Evolutionary conservation across 306 rosid genomes (phyloP), one percentile per base, ranked within the genome.

Genomic region (Oemleria cerasiformis): DNA sequence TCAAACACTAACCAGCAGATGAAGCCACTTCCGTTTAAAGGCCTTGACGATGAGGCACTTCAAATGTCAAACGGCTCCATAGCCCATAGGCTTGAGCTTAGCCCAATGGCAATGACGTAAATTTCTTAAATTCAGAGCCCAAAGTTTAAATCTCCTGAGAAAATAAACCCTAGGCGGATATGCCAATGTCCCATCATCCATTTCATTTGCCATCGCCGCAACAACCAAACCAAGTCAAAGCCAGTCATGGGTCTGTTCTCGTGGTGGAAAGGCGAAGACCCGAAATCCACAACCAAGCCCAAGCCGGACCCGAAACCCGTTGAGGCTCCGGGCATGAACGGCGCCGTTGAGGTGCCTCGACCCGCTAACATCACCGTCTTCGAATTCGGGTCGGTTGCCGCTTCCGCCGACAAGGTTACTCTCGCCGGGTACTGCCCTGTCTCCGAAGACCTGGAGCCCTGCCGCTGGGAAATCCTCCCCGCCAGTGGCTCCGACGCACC

Each of bases 401-500:
- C 90, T 5, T 75, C 96, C 0, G 76, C 76, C 59, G 98, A 94
- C 74, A 89, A 79, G 80, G 97, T 94, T 58, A 91, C 97, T 0
- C 91, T 94, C 20, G 90, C 96, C 16, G 98, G 98, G 2, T 88
- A 80, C 70, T 94, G 98, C 76, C 91, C 98, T 9, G 97, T 94
- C 73, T 91, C 98, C 63, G 98, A 94, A 44, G 97, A 94, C 4
- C 95, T 94, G 64, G 95, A 94, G 73, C 98, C 98, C 13, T 94
- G 98, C 88, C 97, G 96, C 50, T 94, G 98, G 97, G 97, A 91
- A 84, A 84, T 94, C 61, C 76, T 87, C 40, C 92, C 98, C 14
- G 96, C 98, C 2, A 25, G 71, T 73, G 88, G 74, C 60, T 74
- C 96, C 44, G 90, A 89, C 57, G 95, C 96, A 4, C 98, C 98